phyloP scores from a whole-genome alignment of 2,329 filamentous ascomycete species.

The Acrodontium crateriforme region DNA sequence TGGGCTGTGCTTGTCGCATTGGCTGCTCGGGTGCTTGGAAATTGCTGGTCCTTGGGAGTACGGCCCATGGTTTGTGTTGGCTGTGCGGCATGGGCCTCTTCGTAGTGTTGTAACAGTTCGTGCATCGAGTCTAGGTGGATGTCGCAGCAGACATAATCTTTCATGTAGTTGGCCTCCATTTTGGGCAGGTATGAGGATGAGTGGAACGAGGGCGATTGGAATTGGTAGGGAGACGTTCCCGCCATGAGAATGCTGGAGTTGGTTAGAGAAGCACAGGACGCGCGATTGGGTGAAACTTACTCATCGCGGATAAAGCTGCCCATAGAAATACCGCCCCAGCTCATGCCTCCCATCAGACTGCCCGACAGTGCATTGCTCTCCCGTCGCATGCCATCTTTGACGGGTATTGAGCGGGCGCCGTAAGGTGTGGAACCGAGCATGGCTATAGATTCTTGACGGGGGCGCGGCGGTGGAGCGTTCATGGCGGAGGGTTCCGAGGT shows the following conservation, averaged over 20 bases:
- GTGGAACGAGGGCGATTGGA: constrained; percentile 83
- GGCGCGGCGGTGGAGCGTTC: constrained; percentile 19
- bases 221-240: constrained; percentile 82
- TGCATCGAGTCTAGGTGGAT: constrained; percentile 81
- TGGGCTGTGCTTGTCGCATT: constrained; percentile 22
- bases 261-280: not conserved
- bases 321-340: constrained; percentile 91
- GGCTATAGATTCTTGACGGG: constrained; percentile 42
- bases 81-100: constrained; percentile 72
- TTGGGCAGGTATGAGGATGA: constrained; percentile 94
- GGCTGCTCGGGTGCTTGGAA: constrained; percentile 19
- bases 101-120: constrained; percentile 90
- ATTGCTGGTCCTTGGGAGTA: constrained; percentile 24
- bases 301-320: constrained; percentile 96
- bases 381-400: constrained; percentile 37
- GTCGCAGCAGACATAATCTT: constrained; percentile 91
- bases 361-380: constrained; percentile 43
- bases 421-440: constrained; percentile 38
- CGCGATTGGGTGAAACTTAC: constrained; percentile 47
- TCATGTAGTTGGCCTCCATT: constrained; percentile 94
- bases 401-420: constrained; percentile 47
- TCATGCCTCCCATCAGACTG: constrained; percentile 65
- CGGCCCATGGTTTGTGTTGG: constrained; percentile 26
- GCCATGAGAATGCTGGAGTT: constrained; percentile 73
- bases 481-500: constrained; percentile 5